These are phyloP conservation scores for Ramichloridium luteum DNA, from an alignment of 2,329 filamentous ascomycete species.

Conservation along the genomic window DNA sequence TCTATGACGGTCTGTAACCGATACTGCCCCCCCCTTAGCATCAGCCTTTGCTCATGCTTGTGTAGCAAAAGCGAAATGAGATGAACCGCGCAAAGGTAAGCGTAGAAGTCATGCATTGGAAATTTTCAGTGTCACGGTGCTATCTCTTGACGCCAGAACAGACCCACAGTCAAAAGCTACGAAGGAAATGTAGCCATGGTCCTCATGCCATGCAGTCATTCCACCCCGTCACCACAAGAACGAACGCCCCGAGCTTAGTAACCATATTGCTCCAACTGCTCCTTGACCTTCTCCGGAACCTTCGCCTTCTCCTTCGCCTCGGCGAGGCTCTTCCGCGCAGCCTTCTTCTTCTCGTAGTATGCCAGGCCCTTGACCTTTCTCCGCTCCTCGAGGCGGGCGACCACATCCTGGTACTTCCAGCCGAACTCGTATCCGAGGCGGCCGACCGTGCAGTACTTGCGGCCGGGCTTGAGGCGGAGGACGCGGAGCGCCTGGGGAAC, in stretches of 20 bases:
- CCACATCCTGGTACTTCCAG: constrained; percentile 99
- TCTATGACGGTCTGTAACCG: too few relatives aligned
- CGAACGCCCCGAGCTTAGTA: constrained; percentile 50
- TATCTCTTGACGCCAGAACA: constrained; percentile 1
- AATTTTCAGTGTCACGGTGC: neutral
- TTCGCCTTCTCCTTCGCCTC: constrained; percentile 88
- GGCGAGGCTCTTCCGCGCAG: constrained; percentile 74
- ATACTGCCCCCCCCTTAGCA: too few relatives aligned
- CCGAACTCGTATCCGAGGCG: constrained; percentile 97
- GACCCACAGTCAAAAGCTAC: neutral
- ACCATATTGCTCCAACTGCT: constrained; percentile 79
- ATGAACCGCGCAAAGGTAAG: too few relatives aligned
- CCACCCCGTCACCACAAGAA: constrained; percentile 1
- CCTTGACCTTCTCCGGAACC: constrained; percentile 74
- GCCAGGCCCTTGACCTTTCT: constrained; percentile 98
- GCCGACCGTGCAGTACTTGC: constrained; percentile 99
- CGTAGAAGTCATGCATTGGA: neutral
- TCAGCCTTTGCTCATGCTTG: too few relatives aligned
- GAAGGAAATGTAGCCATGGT: neutral
- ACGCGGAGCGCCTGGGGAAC: constrained; percentile 96
- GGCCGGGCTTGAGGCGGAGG: constrained; percentile 91
- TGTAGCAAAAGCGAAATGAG: too few relatives aligned
- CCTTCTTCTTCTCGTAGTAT: constrained; percentile 99
- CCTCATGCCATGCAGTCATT: neutral
- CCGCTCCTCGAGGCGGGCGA: constrained; percentile 95